Percentiles rank a stretch among this genome's conserved stretches.
Evolutionary conservation across 2,329 filamentous ascomycete species (phyloP).

Genomic region (Verticillium klebahnii): DNA sequence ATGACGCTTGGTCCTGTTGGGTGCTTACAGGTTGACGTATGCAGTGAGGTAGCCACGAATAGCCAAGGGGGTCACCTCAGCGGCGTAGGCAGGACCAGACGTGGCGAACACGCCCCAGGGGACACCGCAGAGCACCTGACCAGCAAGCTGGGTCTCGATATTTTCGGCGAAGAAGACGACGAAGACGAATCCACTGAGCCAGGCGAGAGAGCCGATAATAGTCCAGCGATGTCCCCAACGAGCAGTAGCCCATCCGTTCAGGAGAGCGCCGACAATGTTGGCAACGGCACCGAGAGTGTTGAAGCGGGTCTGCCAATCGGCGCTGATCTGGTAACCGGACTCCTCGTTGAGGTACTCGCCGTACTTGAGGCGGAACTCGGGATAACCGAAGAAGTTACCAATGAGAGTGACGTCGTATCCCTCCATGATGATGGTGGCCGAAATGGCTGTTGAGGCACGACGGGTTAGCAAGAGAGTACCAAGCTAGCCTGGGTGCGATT

Average conservation of each 20-base stretch:
- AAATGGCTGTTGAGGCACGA: conserved; percentile 27
- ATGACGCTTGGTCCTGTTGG: background rate
- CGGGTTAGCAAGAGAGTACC: background rate
- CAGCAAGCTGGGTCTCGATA: conserved; percentile 36
- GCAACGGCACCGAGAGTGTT: conserved; percentile 27
- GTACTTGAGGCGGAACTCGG: conserved; percentile 32
- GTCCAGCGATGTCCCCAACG: conserved; percentile 39
- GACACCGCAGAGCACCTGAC: conserved; percentile 40
- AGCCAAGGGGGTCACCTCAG: conserved; percentile 36
- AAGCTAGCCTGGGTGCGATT: too few species aligned
- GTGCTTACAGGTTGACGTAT: conserved; percentile 33
- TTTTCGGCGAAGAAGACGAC: conserved; percentile 43
- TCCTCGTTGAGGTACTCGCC: conserved; percentile 28
- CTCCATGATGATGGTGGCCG: conserved; percentile 45
- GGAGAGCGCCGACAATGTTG: conserved; percentile 33
- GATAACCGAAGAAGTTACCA: conserved; percentile 41
- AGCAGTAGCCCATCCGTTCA: conserved; percentile 37
- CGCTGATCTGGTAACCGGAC: conserved; percentile 39
- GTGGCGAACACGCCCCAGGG: conserved; percentile 42
- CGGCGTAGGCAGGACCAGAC: conserved; percentile 35
- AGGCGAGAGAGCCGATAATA: conserved; percentile 35
- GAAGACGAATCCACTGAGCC: conserved; percentile 39
- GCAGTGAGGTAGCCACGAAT: conserved; percentile 37
- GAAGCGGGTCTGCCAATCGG: conserved; percentile 47
- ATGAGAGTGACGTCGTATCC: conserved; percentile 44